Base-by-base conservation (phyloP, 495 filamentous ascomycete species). In the Podospora pseudocomata region DNA sequence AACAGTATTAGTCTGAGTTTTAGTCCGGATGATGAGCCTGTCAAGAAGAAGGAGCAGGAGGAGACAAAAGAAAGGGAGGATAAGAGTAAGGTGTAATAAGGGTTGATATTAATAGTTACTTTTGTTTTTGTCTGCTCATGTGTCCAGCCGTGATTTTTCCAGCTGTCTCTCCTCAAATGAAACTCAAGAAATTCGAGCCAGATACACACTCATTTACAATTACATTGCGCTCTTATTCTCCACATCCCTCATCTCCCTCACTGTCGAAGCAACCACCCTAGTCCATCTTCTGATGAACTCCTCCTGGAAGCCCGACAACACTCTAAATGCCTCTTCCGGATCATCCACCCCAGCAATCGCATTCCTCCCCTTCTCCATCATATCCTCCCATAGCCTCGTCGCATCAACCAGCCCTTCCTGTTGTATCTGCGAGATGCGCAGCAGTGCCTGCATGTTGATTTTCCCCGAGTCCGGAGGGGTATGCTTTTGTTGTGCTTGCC, bases 1-100 rank as follows among this genome's bases (percentile, higher is more conserved):
- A 99, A 99, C 76, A 95, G 92, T 71, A 79, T 98, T 23, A 96
- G 92, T 78, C 82, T 99, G 81, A 94, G 86, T 65, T 99, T 99
- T 77, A 81, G n/a, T 58, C 55, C 77, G 0, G 78, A 81, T 20
- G 86, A 90, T 58, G 90, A 88, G 71, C 82, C 55, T 19, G 55
- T 58, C 7, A 26, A 83, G 70, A 68, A 65, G 26, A 11, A 49
- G 2, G 88, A 85, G 68, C 81, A 82, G 67, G 60, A 28, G 65
- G 71, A 23, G 23, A 23, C 23, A 23, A 23, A 23, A 23, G 23
- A 23, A 23, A 23, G 65, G 49, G 74, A 79, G 72, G 75, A 62
- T 1, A 32, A 76, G 23, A 70, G 61, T 53, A 71, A 77, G 68
- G 70, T 53, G 27, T 67, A 65, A 49, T 55, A 57, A 30, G 66